Evolutionary conservation across 78 protist genomes (phyloP), one percentile per base, ranked within the genome.

Genomic region (Pelomyxa schiedti): DNA sequence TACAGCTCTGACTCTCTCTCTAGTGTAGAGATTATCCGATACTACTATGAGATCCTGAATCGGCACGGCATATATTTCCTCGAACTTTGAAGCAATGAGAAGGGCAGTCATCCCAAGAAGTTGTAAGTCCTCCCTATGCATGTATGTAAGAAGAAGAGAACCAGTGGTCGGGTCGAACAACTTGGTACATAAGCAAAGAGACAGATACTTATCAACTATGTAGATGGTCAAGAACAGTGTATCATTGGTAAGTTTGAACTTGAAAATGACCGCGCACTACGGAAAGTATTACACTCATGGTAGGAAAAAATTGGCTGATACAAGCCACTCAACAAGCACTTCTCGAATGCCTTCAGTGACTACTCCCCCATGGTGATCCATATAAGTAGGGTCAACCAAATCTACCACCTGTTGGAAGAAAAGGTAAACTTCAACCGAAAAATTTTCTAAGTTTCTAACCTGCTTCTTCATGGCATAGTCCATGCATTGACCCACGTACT

Each of bases 291-390:
- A n/a, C n/a, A n/a, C n/a, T n/a, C n/a, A n/a, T n/a, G n/a, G n/a
- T n/a, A n/a, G n/a, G n/a, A n/a, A n/a, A n/a, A n/a, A n/a, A n/a
- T n/a, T n/a, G n/a, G n/a, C n/a, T n/a, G n/a, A n/a, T n/a, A 89
- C 81, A 68, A 90, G 42, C 98, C 99, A 96, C 81, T 94, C 97
- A 16, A 96, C 78, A 53, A 94, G 83, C 68, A 96, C 83, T 2
- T 90, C 6, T 2, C 97, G 88, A 92, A 90, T 90, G 58, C 52
- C 38, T 1, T 83, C 88, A 69, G 37, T 83, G 58, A 83, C 77
- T 26, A 72, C 66, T 22, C 53, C 39, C n/a, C n/a, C n/a, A 73
- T 83, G 88, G 6, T 39, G 43, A 16, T 52, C 36, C 8, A 83
- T 68, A 28, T 83, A 83, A 9, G 58, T 72, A 35, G 39, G 16